Evolutionary conservation across 192 early-diverging fungal species (phyloP).

Genomic region (Coemansia aciculifera): DNA sequence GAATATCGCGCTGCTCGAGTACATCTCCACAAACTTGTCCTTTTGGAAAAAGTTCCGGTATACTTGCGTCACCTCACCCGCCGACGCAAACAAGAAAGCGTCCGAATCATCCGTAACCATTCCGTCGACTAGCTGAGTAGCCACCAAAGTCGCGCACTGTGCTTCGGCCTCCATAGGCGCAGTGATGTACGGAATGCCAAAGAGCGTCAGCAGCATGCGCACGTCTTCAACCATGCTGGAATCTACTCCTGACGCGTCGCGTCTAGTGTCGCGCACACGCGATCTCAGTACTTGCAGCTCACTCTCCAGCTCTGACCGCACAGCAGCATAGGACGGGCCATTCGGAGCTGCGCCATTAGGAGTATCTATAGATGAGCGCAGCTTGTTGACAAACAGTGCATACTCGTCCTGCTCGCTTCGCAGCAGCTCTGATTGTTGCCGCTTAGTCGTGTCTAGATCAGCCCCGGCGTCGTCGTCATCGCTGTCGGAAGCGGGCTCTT

Average conservation of each 20-base stretch:
- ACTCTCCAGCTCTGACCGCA: slow-evolving; percentile 35
- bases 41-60: slow-evolving; percentile 95
- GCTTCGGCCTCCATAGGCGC: slow-evolving; percentile 98
- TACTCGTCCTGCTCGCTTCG: slow-evolving; percentile 64
- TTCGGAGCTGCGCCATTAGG: neutral
- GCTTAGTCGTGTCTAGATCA: slow-evolving; percentile 25
- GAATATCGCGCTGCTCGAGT: slow-evolving; percentile 63
- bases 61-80: slow-evolving; percentile 50
- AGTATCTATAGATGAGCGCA: slow-evolving; percentile 12
- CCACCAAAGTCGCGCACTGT: slow-evolving; percentile 81
- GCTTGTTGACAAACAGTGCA: slow-evolving; percentile 58
- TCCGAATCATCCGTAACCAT: slow-evolving; percentile 98
- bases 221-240: slow-evolving; percentile 55
- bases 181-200: slow-evolving; percentile 91
- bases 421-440: slow-evolving; percentile 27
- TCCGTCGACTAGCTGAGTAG: slow-evolving; percentile 76
- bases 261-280: slow-evolving; percentile 33
- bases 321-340: slow-evolving; percentile 7
- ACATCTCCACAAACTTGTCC: slow-evolving; percentile 86
- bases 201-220: slow-evolving; percentile 77
- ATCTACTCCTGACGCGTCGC: slow-evolving; percentile 39
- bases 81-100: slow-evolving; percentile 90
- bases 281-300: slow-evolving; percentile 34
- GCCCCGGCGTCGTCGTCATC: slow-evolving; percentile 53
- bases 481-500: slow-evolving; percentile 8